Base-by-base conservation (phyloP, 345 rosid genomes). In the Excoecaria agallocha region DNA sequence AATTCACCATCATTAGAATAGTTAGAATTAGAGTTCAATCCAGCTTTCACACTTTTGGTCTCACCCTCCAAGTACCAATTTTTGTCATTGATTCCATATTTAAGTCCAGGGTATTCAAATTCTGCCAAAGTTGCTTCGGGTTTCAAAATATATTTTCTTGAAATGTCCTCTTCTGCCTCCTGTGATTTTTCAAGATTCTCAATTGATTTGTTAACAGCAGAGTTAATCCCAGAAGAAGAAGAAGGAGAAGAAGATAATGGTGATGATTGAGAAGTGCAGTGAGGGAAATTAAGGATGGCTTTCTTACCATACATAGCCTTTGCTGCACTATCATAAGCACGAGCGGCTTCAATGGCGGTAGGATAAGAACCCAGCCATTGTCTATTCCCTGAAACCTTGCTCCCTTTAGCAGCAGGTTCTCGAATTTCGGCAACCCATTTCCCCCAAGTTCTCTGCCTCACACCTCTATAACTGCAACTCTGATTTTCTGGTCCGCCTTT, bases 401-500 rank as follows among this genome's bases (percentile, higher is more conserved):
- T 52, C 16, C 54, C 41, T 2, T 51, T 56, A 48, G 43, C 71
- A 1, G 80, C 80, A 1, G 95, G 97, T 45, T 89, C 84, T 57
- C 92, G 83, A 46, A 90, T 92, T 81, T 92, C 95, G 4, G 96
- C 92, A 8, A 92, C 97, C 97, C 97, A 92, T 74, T 89, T 92
- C 0, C 95, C 96, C 96, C 96, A 89, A 41, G 84, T 82, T 82
- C 93, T 86, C 73, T 92, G 97, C 72, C 97, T 71, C 58, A 92
- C 97, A 22, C 97, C 97, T 84, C 97, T 88, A 70, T 81, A 92
- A 37, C 75, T 76, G 72, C 82, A 92, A 50, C 66, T 82, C 24
- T 87, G 79, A 63, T 90, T 92, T 78, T 92, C 92, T 3, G 93
- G 97, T 7, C 97, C 97, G 1, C 95, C 96, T 79, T 92, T 92